Base-by-base conservation (phyloP, 2,329 filamentous ascomycete species). In the Phialemoniopsis sp. region DNA sequence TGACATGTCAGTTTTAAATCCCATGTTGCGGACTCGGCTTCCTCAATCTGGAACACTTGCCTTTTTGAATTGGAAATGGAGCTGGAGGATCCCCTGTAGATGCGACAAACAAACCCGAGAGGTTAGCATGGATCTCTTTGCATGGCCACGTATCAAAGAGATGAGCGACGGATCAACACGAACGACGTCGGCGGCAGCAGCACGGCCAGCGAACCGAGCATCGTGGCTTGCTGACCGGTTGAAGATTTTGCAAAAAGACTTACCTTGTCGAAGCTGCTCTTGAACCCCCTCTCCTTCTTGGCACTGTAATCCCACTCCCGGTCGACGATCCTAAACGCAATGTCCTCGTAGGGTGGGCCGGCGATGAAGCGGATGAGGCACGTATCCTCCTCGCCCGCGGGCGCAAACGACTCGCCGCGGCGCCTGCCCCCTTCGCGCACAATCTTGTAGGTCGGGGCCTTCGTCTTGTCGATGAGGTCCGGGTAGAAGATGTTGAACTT, bases 401-500 rank as follows among this genome's bases (percentile, higher is more conserved):
- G 86, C 2, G 91, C 90, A 63, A 93, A 90, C 10, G 89, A 95
- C 64, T 98, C 87, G 17, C 93, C 93, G 43, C 88, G 80, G 58
- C 87, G 85, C 42, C 93, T 77, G 13, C 93, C 93, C 55, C 93
- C 82, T 64, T 97, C 93, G 31, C 93, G 84, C 56, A 96, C 88
- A 49, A 98, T 97, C 58, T 88, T 88, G 67, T 94, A 98, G 0
- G 90, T 97, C 9, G 93, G 93, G 2, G 93, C 90, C 63, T 90
- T 95, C 26, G 84, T 80, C 66, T 91, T 95, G 68, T 97, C 90
- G 54, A 97, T 89, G 26, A 98, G 79, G 52, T 98, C 93, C 0
- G 93, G 93, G 57, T 98, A 98, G 66, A 98, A 98, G 37, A 98
- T 91, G 67, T 98, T 97, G 75, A 98, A 98, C 62, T 95, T 96